Conservation (phyloP, 371 early-diverging fungal genomes). For the Rhizopus sp. region DNA sequence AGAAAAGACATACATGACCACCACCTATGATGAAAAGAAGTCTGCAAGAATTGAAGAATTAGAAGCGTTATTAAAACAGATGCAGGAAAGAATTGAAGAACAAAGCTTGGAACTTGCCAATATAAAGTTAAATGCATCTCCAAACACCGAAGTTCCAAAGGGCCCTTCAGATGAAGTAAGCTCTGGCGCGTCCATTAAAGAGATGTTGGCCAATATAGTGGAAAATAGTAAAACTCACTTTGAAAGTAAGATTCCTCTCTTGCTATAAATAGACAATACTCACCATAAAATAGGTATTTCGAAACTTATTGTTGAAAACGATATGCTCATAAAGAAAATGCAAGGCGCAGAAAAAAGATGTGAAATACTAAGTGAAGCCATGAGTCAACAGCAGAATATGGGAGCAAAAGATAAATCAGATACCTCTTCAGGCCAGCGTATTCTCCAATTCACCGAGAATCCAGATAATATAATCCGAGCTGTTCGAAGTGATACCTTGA, state of each 20-base stretch:
- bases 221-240: neutral
- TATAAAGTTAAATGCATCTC: neutral
- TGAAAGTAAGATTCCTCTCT: neutral
- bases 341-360: neutral
- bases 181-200: constrained; percentile 2
- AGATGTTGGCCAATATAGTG: constrained; percentile 1
- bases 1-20: constrained; percentile 45
- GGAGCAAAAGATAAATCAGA: neutral
- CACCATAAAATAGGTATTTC: no score
- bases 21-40: constrained; percentile 59
- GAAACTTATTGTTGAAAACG: neutral
- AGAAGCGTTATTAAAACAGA: constrained; percentile 24
- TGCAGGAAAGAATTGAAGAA: constrained; percentile 3
- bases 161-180: constrained; percentile 14
- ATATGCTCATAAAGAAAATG: neutral
- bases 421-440: constrained; percentile 16
- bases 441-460: constrained; percentile 74
- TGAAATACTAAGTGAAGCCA: neutral
- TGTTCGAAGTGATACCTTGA: constrained; percentile 64
- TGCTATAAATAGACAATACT: no score
- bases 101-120: constrained; percentile 4
- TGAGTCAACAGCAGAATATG: no score
- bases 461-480: constrained; percentile 68
- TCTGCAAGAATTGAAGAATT: constrained; percentile 42
- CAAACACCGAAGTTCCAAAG: neutral